phyloP scores from a whole-genome alignment of 2,329 filamentous ascomycete genomes.

The Ascocoryne sarcoides region DNA sequence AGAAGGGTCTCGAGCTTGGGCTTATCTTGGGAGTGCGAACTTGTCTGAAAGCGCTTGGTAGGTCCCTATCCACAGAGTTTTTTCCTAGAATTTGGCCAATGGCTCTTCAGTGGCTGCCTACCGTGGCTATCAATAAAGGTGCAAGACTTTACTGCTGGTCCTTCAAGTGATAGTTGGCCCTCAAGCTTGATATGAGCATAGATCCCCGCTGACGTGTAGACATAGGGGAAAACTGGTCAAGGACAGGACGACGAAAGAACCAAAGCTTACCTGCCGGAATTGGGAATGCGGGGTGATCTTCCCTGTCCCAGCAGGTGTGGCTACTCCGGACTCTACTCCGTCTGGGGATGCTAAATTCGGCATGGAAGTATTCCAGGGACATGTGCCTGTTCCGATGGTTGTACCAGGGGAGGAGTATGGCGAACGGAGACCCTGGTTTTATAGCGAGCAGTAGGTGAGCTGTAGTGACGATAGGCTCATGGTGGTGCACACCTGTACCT shows the following conservation, averaged over 20 bases:
- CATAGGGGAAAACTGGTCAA: slow-evolving; percentile 64
- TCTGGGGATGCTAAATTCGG: slow-evolving; percentile 6
- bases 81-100: too few species aligned
- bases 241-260: slow-evolving; percentile 55
- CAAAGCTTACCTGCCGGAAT: slow-evolving; percentile 78
- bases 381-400: slow-evolving; percentile 56
- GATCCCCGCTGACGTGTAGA: not conserved
- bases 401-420: slow-evolving; percentile 42
- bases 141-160: too few species aligned
- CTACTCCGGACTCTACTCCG: not conserved
- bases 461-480: not conserved
- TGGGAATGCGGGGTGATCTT: slow-evolving; percentile 93
- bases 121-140: too few species aligned
- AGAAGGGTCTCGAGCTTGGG: slow-evolving; percentile 49
- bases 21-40: slow-evolving; percentile 86
- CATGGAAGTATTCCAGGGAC: slow-evolving; percentile 40
- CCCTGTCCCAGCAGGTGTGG: slow-evolving; percentile 36
- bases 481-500: too few species aligned
- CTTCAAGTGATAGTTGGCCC: too few species aligned
- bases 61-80: too few species aligned
- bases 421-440: slow-evolving; percentile 24
- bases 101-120: too few species aligned
- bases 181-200: too few species aligned
- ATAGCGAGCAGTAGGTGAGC: slow-evolving; percentile 8
- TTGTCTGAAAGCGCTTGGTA: slow-evolving; percentile 88